Conservation (phyloP, 345 rosid species). For the Ailanthus altissimus region DNA sequence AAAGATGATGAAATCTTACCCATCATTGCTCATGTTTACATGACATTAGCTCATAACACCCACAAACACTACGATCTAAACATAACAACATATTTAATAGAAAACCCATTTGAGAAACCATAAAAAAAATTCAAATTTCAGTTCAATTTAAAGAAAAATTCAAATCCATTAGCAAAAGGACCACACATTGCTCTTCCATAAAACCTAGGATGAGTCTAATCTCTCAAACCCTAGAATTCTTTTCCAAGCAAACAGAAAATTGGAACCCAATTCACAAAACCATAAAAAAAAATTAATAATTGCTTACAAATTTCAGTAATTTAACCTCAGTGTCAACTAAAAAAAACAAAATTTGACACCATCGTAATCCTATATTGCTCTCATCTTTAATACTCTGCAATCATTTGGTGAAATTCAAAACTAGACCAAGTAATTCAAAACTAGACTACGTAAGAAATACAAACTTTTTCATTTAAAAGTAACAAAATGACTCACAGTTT, state of each 20-base stretch:
- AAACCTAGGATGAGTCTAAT: background rate
- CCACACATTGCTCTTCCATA: background rate
- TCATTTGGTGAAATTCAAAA: constrained; percentile 17
- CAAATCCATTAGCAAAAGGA: background rate
- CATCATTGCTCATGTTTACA: background rate
- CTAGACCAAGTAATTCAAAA: background rate
- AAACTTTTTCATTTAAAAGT: background rate
- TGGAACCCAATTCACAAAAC: constrained; percentile 10
- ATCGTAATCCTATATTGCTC: background rate
- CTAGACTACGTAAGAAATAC: constrained; percentile 1
- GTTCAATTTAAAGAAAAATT: background rate
- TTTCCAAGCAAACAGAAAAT: constrained; percentile 4
- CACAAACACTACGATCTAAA: constrained; percentile 4
- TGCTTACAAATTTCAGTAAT: constrained; percentile 10
- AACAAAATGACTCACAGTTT: constrained; percentile 39
- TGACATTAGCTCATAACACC: constrained; percentile 7
- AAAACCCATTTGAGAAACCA: background rate
- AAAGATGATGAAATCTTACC: background rate
- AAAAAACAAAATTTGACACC: background rate
- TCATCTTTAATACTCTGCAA: constrained; percentile 22
- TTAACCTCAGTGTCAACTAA: constrained; percentile 3
- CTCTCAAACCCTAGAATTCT: constrained; percentile 14
- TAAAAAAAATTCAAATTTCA: background rate
- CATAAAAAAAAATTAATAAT: background rate
- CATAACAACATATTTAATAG: background rate